Evolutionary conservation across 2,329 filamentous ascomycete species (phyloP).

Genomic region (Penicillium sp.): DNA sequence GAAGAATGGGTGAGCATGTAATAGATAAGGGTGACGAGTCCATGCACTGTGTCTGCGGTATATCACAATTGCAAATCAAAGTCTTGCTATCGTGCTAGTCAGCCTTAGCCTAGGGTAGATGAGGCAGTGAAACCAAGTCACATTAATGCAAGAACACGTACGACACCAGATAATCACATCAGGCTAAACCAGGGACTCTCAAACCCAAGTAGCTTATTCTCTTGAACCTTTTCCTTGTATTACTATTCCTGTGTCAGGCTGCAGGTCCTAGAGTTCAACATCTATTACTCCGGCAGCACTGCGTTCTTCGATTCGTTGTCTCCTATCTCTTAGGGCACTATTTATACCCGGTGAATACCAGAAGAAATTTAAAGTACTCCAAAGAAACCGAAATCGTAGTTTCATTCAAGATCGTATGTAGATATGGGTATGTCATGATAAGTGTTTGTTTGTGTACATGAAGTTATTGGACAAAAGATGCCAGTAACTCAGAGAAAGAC

Average conservation of each 20-base stretch:
- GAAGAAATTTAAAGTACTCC: too few relatives aligned
- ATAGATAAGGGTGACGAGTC: not conserved
- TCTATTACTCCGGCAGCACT: too few relatives aligned
- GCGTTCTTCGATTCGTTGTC: too few relatives aligned
- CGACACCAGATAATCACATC: not conserved
- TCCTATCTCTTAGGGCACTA: too few relatives aligned
- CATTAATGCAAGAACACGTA: not conserved
- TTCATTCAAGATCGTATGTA: not conserved
- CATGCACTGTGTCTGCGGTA: not conserved
- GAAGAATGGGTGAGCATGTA: too few relatives aligned
- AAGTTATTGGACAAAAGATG: not conserved
- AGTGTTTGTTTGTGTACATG: not conserved
- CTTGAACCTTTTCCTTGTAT: not conserved
- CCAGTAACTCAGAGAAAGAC: not conserved
- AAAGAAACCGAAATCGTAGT: too few relatives aligned
- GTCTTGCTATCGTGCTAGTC: not conserved
- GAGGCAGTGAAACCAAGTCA: not conserved
- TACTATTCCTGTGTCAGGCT: too few relatives aligned
- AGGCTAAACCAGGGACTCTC: not conserved
- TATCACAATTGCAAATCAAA: not conserved
- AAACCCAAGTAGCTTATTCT: not conserved
- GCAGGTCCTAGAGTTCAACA: too few relatives aligned
- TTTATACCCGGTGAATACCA: not conserved
- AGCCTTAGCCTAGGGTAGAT: not conserved
- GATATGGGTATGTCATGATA: not conserved